Evolutionary conservation across 2,329 filamentous ascomycete species (phyloP).

Genomic region (Neofusicoccum laricinum): DNA sequence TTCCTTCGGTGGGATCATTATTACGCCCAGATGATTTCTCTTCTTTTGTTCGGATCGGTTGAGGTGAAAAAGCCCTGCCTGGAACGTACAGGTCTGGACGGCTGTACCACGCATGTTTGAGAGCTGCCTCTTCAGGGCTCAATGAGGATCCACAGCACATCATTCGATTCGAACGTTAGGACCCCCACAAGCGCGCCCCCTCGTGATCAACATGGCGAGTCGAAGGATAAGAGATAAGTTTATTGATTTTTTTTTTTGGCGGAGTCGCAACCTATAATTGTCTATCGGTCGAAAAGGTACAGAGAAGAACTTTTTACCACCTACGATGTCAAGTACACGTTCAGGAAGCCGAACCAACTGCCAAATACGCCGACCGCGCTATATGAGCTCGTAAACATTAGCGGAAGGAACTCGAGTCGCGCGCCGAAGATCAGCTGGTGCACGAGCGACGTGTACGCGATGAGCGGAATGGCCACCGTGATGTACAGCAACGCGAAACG

Average conservation of each 20-base stretch:
- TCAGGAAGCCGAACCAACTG: slow-evolving; percentile 92
- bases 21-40: too few relatives aligned
- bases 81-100: too few relatives aligned
- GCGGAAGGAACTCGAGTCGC: slow-evolving; percentile 81
- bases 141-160: too few relatives aligned
- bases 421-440: slow-evolving; percentile 82
- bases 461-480: slow-evolving; percentile 80
- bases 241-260: background rate
- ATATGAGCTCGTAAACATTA: slow-evolving; percentile 97
- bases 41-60: too few relatives aligned
- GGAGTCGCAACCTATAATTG: background rate
- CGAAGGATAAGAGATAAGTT: too few relatives aligned
- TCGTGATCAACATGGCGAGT: background rate
- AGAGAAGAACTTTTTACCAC: background rate
- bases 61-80: too few relatives aligned
- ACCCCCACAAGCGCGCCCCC: background rate
- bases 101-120: too few relatives aligned
- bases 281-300: background rate
- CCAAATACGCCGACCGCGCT: slow-evolving; percentile 91
- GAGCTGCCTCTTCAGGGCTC: too few relatives aligned
- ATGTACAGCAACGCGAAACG: slow-evolving; percentile 89
- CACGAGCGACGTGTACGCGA: slow-evolving; percentile 81
- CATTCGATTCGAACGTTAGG: too few relatives aligned
- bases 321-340: slow-evolving; percentile 68
- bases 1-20: background rate